These are phyloP conservation scores for Leucoagaricus sp. DNA, from an alignment of 1,284 basidiomycete species.

Conservation along the genomic window DNA sequence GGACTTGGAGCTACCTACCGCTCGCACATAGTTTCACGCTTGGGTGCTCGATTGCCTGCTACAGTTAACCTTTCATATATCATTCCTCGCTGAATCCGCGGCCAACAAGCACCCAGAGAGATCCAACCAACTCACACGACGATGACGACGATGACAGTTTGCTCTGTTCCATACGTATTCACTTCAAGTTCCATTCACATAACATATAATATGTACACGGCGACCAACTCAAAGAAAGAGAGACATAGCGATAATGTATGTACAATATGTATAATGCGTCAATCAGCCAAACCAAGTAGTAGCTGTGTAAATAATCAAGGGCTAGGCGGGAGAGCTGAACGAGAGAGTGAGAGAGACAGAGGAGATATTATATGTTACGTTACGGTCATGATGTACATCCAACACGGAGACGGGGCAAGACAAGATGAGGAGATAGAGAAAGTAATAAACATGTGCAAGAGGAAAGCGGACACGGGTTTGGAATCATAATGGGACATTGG, in stretches of 20 bases:
- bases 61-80: no score
- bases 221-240: not conserved
- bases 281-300: no score
- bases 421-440: not conserved
- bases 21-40: no score
- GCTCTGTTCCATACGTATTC: not conserved
- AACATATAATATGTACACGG: not conserved
- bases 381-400: not conserved
- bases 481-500: not conserved
- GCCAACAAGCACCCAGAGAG: no score
- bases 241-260: slow-evolving; percentile 13
- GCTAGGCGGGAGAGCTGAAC: not conserved
- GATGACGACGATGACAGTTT: no score
- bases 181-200: not conserved
- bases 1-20: no score
- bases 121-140: no score
- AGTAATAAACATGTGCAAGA: not conserved
- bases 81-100: no score
- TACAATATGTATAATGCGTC: no score
- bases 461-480: not conserved
- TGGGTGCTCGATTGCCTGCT: no score
- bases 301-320: no score
- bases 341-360: not conserved
- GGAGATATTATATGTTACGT: no score
- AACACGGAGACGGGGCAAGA: not conserved